Conservation (phyloP, 169 alveolate species). For the Babesia bovis region DNA sequence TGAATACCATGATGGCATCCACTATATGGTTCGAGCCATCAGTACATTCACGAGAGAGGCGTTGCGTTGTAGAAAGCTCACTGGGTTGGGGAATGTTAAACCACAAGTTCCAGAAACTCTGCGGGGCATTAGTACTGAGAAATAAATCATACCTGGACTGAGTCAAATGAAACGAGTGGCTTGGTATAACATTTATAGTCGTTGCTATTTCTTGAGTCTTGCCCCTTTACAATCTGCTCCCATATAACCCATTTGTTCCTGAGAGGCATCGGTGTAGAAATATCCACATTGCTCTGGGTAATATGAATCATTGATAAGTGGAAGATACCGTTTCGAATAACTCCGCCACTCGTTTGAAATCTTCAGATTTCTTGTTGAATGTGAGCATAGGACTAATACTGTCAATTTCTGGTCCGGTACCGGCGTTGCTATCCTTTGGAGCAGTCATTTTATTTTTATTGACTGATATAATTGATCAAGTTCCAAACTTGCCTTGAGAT, state of each 20-base stretch:
- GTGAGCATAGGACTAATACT: conserved; percentile 36
- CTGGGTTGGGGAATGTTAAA: conserved; percentile 80
- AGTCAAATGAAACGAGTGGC: conserved; percentile 82
- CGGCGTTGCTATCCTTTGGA: conserved; percentile 9
- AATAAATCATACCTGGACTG: conserved; percentile 68
- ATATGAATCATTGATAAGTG: background rate
- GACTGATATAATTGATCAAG: background rate
- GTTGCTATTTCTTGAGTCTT: conserved; percentile 69
- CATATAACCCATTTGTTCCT: conserved; percentile 84
- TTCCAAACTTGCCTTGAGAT: background rate
- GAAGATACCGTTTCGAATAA: conserved; percentile 41
- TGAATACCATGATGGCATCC: conserved; percentile 78
- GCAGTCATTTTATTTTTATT: conserved; percentile 24
- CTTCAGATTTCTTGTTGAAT: conserved; percentile 52
- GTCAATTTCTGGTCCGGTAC: conserved; percentile 9
- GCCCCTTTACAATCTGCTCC: conserved; percentile 78
- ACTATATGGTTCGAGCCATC: conserved; percentile 75
- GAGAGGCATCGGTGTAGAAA: conserved; percentile 58
- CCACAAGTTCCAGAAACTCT: conserved; percentile 78
- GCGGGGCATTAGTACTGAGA: background rate
- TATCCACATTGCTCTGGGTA: conserved; percentile 17
- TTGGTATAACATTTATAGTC: conserved; percentile 82
- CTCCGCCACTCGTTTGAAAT: conserved; percentile 31
- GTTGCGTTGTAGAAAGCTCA: conserved; percentile 70
- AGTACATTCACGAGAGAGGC: conserved; percentile 65